These are phyloP conservation scores for Nakazawaea molendinolei DNA, from an alignment of 805 yeast genomes.

Conservation along the genomic window DNA sequence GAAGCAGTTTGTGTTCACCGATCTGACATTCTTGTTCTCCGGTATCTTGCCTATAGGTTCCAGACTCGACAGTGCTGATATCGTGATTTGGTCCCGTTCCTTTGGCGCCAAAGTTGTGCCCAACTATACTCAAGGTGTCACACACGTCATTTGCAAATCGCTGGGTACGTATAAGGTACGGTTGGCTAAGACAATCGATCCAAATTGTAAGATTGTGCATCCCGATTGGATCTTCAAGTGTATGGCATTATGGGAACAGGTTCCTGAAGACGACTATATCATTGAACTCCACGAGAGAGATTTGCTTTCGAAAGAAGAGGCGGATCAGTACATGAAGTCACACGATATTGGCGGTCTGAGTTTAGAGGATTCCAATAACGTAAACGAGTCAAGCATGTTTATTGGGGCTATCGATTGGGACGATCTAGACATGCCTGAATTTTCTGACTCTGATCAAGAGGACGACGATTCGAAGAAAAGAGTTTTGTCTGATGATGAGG, in stretches of 20 bases:
- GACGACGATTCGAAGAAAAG: slow-evolving; percentile 25
- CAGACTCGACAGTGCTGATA: slow-evolving; percentile 67
- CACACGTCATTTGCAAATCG: slow-evolving; percentile 82
- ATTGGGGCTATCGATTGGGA: slow-evolving; percentile 35
- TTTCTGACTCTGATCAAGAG: slow-evolving; percentile 38
- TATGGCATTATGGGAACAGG: slow-evolving; percentile 68
- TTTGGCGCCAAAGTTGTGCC: slow-evolving; percentile 84
- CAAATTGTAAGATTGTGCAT: slow-evolving; percentile 66
- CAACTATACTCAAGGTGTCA: slow-evolving; percentile 65
- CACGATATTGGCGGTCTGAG: slow-evolving; percentile 22
- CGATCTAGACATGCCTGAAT: slow-evolving; percentile 51
- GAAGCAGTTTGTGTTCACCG: slow-evolving; percentile 62
- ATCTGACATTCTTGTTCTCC: slow-evolving; percentile 68
- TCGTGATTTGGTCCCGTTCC: slow-evolving; percentile 85
- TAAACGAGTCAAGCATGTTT: slow-evolving; percentile 11
- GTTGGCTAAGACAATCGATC: slow-evolving; percentile 59
- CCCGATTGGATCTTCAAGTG: slow-evolving; percentile 93
- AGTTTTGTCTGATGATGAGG: slow-evolving; percentile 13
- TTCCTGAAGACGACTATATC: slow-evolving; percentile 53
- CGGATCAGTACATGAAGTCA: slow-evolving; percentile 32
- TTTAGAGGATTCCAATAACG: slow-evolving; percentile 32
- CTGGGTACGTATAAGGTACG: slow-evolving; percentile 82
- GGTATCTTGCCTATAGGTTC: slow-evolving; percentile 88
- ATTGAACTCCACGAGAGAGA: slow-evolving; percentile 45
- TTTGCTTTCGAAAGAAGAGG: slow-evolving; percentile 37